Evolutionary conservation across 2,329 filamentous ascomycete genomes (phyloP), one percentile per base, ranked within the genome.

Genomic region (Fusarium acutatum): DNA sequence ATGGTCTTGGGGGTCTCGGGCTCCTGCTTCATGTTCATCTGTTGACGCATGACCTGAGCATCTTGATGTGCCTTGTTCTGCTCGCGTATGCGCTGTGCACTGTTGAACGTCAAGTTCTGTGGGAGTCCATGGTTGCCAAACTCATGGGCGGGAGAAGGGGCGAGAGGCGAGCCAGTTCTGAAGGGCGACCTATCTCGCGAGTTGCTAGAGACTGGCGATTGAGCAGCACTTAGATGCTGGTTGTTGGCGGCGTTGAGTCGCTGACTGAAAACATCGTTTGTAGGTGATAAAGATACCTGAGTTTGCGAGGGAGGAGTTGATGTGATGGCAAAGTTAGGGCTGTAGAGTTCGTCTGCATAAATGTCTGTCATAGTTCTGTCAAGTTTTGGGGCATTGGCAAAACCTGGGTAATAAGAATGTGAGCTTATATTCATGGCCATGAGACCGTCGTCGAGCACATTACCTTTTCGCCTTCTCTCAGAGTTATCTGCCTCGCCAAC

Each of bases 331-430:
- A 91, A 90, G 75, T 87, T 88, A 1, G 93, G 92, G 76, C 92
- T 95, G 85, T 94, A 97, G 2, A 97, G 88, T 81, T 96, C 94
- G 80, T 97, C 95, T 77, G 90, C 88, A 79, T 93, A 96, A 56
- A 94, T 88, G 79, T 97, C 94, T 24, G 94, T 96, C 84, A 96
- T 94, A 1, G 95, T 96, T 64, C 94, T 89, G 75, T 95, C 92
- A 72, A 97, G 88, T 82, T 96, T 96, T 32, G 95, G 93, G 32
- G 91, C 85, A 43, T 86, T 85, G 70, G 85, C 82, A 74, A 84
- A 85, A 73, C 89, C 87, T 83, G 62, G 14, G 79, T 84, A 82
- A 79, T 79, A 83, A 81, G 49, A 60, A 15, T 86, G 91, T 95
- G 91, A 95, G 92, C 90, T 40, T 43, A 58, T 56, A 24, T 78